Evolutionary conservation across 2,329 filamentous ascomycete species (phyloP).

Genomic region (Nothomitra cinnamomea): DNA sequence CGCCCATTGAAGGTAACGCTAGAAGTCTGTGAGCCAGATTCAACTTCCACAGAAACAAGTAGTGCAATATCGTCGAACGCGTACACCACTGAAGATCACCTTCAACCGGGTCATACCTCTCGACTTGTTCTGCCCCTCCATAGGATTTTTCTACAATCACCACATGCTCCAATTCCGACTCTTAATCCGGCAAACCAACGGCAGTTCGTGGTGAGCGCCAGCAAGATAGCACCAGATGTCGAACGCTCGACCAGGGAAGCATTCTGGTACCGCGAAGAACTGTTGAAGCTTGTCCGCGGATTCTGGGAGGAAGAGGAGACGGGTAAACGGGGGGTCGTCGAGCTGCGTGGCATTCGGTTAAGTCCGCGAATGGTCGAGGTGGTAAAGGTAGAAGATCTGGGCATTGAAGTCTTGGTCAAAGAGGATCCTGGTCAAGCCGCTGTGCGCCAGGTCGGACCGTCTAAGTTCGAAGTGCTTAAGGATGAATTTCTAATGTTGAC

Average conservation of each 20-base stretch:
- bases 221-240: conserved; percentile 59
- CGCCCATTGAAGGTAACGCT: conserved; percentile 55
- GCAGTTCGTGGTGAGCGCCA: conserved; percentile 81
- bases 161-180: conserved; percentile 60
- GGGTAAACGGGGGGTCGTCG: conserved; percentile 48
- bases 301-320: conserved; percentile 50
- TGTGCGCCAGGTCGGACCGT: conserved; percentile 25
- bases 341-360: conserved; percentile 59
- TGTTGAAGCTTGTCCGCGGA: conserved; percentile 54
- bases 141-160: conserved; percentile 58
- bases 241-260: conserved; percentile 65
- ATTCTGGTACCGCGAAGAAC: conserved; percentile 80
- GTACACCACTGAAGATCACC: conserved; percentile 25
- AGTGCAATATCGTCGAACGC: conserved; percentile 13
- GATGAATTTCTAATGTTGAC: conserved; percentile 54
- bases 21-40: conserved; percentile 23
- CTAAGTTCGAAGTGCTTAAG: conserved; percentile 29
- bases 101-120: conserved; percentile 45
- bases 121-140: conserved; percentile 62
- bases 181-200: conserved; percentile 67
- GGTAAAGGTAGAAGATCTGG: conserved; percentile 64
- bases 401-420: conserved; percentile 42
- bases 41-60: conserved; percentile 6
- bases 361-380: conserved; percentile 67
- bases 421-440: conserved; percentile 11